phyloP scores from a whole-genome alignment of 2,329 filamentous ascomycete genomes.

The Phialophora macrospora region DNA sequence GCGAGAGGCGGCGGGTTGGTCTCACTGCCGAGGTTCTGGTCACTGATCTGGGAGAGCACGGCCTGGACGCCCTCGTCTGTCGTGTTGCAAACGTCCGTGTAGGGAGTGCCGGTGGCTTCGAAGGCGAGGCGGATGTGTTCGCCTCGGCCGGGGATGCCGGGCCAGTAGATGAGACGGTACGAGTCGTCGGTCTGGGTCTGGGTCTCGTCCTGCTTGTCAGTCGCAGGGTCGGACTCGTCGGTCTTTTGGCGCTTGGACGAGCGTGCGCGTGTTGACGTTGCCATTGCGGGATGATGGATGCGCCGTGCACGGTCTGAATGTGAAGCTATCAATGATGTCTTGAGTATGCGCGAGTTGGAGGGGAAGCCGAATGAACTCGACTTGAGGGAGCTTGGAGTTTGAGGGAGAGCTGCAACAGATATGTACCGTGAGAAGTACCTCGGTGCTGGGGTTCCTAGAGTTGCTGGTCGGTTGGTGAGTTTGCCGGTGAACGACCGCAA shows the following conservation, averaged over 20 bases:
- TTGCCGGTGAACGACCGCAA: neutral
- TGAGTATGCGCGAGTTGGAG: neutral
- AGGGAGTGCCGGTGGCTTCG: conserved; percentile 69
- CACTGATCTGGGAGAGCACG: conserved; percentile 57
- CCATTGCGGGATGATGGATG: conserved; percentile 17
- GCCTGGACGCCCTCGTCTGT: conserved; percentile 56
- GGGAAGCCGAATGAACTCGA: neutral
- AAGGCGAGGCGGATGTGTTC: conserved; percentile 75
- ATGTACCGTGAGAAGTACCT: neutral
- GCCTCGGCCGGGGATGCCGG: conserved; percentile 71
- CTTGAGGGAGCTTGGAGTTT: neutral
- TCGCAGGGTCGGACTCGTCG: conserved; percentile 4
- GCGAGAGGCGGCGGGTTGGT: conserved; percentile 69
- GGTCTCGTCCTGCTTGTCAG: no score
- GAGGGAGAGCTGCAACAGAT: neutral
- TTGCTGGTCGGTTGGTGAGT: neutral
- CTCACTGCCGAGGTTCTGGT: conserved; percentile 48
- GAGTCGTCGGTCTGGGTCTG: neutral
- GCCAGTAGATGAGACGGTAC: conserved; percentile 46
- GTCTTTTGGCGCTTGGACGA: conserved; percentile 38
- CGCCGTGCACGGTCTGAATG: neutral
- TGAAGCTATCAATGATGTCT: neutral
- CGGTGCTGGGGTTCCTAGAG: neutral
- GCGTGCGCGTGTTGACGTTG: conserved; percentile 32
- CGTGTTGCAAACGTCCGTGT: conserved; percentile 64